A percentile compares a stretch with the other conserved stretches of the same genome.
Evolutionary conservation across 129 eudicot genomes (phyloP).

Genomic region (Chrysanthemum makinoi): DNA sequence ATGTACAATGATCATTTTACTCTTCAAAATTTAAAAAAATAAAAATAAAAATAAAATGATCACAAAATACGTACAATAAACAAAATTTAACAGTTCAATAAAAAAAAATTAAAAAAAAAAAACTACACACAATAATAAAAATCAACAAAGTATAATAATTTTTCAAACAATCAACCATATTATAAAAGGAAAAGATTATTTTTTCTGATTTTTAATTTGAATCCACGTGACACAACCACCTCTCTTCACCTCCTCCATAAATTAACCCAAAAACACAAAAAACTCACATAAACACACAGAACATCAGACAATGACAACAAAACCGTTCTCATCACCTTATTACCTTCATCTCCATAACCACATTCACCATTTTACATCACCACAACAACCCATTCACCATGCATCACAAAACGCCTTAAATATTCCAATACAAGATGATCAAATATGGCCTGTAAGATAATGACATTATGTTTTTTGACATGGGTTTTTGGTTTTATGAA

Average conservation of each 20-base stretch:
- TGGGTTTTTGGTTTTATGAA: background rate
- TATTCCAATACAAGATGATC: constrained; percentile 26
- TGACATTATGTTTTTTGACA: background rate
- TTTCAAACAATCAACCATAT: no score
- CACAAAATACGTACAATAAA: no score
- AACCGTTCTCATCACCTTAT: constrained; percentile 42
- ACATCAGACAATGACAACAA: constrained; percentile 49
- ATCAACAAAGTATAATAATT: no score
- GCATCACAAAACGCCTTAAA: constrained; percentile 18
- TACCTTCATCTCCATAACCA: constrained; percentile 38
- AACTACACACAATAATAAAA: no score
- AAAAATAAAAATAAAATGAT: no score
- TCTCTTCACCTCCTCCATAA: constrained; percentile 18
- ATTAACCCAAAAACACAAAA: constrained; percentile 22
- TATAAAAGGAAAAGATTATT: no score
- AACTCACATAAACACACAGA: constrained; percentile 10
- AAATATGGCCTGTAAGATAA: constrained; percentile 79
- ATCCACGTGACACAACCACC: constrained; percentile 30
- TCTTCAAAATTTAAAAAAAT: no score
- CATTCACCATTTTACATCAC: constrained; percentile 43
- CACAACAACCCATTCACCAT: constrained; percentile 26
- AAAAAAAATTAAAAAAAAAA: no score
- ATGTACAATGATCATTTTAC: no score
- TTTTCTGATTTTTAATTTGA: background rate
- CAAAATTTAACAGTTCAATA: no score